Base-by-base conservation (phyloP, 1,139 yeast species). In the Sugiyamaella pinicola region DNA sequence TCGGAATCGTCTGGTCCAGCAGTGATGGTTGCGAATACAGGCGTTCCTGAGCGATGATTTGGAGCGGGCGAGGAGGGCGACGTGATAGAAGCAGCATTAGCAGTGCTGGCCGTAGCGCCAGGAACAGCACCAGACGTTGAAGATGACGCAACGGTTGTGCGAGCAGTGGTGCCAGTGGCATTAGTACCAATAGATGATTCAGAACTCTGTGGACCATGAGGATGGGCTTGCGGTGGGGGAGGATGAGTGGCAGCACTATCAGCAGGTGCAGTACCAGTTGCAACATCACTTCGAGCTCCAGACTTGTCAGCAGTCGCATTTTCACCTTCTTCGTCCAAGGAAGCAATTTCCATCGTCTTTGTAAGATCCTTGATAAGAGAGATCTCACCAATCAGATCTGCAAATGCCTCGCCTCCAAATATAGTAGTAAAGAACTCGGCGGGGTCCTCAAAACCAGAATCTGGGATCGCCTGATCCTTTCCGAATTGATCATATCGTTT, bases 321-420 rank as follows among this genome's bases (percentile, higher is more conserved):
- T 1, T 58, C 95, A 64, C 85, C 95, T 51, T 84, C 90, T 65
- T 89, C 96, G 57, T 81, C 84, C 63, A 84, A 85, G 5, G 90
- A 81, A 63, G 95, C 79, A 49, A 84, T 74, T 59, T 84, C 90
- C 52, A 85, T 80, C 24, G 88, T 81, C 69, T 87, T 86, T 38
- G 85, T 77, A 64, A 91, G 68, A 64, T 93, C 96, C 68, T 84
- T 86, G 67, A 91, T 73, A 67, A 93, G 75, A n/a, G 95, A 83
- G 59, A 93, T 75, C 69, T 91, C 97, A 4, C 99, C 99, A 63
- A 91, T 87, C 55, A 90, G 85, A 53, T 85, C 87, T 46, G 79
- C 81, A 70, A 91, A 91, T 1, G 95, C 93, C 56, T 87, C 96
- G 38, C 98, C 98, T 44, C 98, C 98, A 70, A 90, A 90, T 35